Base-by-base conservation (phyloP, 129 eudicot genomes). In the Lactuca sativa region DNA sequence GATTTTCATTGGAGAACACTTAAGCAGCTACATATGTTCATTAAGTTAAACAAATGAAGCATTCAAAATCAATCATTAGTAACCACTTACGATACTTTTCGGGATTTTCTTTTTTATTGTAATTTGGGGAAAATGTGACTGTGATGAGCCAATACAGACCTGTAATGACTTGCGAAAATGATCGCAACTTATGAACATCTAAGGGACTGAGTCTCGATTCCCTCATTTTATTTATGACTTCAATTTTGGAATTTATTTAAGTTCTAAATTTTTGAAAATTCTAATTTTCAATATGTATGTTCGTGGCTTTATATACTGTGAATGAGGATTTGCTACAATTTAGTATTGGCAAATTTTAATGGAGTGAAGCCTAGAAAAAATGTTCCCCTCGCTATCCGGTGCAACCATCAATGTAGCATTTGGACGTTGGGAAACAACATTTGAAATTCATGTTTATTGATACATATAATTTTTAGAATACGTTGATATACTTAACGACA, bases 131-230 rank as follows among this genome's bases (percentile, higher is more conserved):
- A 37, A 16, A n/a, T 14, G 59, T 11, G 77, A 74, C 85, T 2
- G 32, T 76, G 95, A 87, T 87, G 95, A 81, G 87, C 67, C 67
- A 64, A 74, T 66, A 84, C 95, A 87, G 95, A 87, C 87, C 95
- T 87, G 95, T 86, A 77, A 86, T 89, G 96, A 89, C 44, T 80
- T 89, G 93, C 88, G 96, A 78, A 75, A 0, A 89, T 89, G 96
- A 89, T 89, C 93, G 93, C 96, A 86, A 72, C 0, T 82, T 66
- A 73, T 84, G 96, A 89, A 89, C 96, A 86, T 89, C 96, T 86
- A 89, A 89, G 96, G 96, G 96, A 86, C 93, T 89, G 96, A 86
- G 87, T 78, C 84, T 77, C 66, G 56, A 11, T 15, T 18, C 18
- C 33, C 5, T n/a, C 49, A 3, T 62, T 3, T 21, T 3, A n/a